These are phyloP conservation scores for Pythium oligandrum DNA, from an alignment of 352 stramenopile genomes.

Conservation along the genomic window DNA sequence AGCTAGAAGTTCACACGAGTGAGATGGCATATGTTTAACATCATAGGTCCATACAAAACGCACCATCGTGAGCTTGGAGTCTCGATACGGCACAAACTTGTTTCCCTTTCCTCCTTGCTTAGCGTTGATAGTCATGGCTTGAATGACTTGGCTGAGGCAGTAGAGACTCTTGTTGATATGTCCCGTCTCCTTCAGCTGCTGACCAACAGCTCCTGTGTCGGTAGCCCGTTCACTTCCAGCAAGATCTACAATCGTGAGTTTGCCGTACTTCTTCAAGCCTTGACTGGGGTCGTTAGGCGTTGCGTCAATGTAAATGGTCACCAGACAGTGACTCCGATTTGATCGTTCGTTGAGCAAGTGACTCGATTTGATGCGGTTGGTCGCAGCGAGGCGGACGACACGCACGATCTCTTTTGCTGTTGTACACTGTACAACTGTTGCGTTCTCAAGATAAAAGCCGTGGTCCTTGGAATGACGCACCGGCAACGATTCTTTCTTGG, in stretches of 20 bases:
- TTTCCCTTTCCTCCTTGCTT: slow-evolving; percentile 11
- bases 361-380: slow-evolving; percentile 61
- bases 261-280: slow-evolving; percentile 54
- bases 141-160: slow-evolving; percentile 73
- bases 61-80: slow-evolving; percentile 75
- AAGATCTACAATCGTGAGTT: slow-evolving; percentile 73
- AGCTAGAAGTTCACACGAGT: slow-evolving; percentile 18
- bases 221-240: slow-evolving; percentile 62
- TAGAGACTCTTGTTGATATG: slow-evolving; percentile 82
- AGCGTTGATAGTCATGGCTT: slow-evolving; percentile 49
- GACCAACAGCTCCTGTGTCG: slow-evolving; percentile 51
- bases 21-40: too few relatives aligned
- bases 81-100: slow-evolving; percentile 65
- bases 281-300: slow-evolving; percentile 19
- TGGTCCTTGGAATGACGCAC: slow-evolving; percentile 60
- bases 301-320: slow-evolving; percentile 78
- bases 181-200: slow-evolving; percentile 64
- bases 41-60: too few relatives aligned
- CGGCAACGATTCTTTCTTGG: slow-evolving; percentile 44
- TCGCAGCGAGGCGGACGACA: slow-evolving; percentile 54
- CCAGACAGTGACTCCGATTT: slow-evolving; percentile 71
- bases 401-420: slow-evolving; percentile 53
- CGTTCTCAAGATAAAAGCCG: slow-evolving; percentile 70
- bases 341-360: slow-evolving; percentile 66
- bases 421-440: slow-evolving; percentile 55